Evolutionary conservation across 2,329 filamentous ascomycete species (phyloP), one percentile per base, ranked within the genome.

Genomic region (Fusarium sp.): DNA sequence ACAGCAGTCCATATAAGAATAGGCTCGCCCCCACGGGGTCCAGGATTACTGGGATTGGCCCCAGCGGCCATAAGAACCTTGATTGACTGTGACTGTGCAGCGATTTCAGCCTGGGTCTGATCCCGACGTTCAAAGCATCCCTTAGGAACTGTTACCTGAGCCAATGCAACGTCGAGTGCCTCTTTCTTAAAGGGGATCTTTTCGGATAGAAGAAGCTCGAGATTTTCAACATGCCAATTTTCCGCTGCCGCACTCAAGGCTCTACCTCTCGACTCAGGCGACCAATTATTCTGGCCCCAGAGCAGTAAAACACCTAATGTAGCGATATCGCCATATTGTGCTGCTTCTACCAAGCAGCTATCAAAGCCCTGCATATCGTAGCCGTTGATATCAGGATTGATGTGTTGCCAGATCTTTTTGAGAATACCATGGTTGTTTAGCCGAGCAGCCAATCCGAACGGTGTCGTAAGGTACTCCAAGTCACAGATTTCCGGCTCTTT

Each of bases 211-310:
- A n/a, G 34, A 37, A 37, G 34, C 18, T n/a, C 0, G 9, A 37
- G 34, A 37, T 11, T 37, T 37, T n/a, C 34, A 37, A 37, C 34
- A 37, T 37, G 34, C 34, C 34, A 37, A n/a, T 37, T 37, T 4
- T 37, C 1, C 3, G 34, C 34, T 37, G 34, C 34, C 0, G 18
- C 34, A 37, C 18, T 2, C 1, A 37, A n/a, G 0, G 18, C 34
- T 9, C 0, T 37, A 37, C 34, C 6, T 37, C 34, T 37, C 9
- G 18, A 37, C 9, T 1, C 5, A 37, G 34, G 6, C 18, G 34
- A 37, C 34, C 34, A 37, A 11, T 37, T n/a, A 11, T 37, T n/a
- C 10, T 37, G 34, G 11, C 34, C 34, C 34, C 34, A n/a, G 18
- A 18, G 34, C 34, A n/a, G 0, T 7, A 37, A 2, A 1, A 6